These are phyloP conservation scores for Wallemia mellicola DNA, from an alignment of 1,284 basidiomycete genomes.

Conservation along the genomic window DNA sequence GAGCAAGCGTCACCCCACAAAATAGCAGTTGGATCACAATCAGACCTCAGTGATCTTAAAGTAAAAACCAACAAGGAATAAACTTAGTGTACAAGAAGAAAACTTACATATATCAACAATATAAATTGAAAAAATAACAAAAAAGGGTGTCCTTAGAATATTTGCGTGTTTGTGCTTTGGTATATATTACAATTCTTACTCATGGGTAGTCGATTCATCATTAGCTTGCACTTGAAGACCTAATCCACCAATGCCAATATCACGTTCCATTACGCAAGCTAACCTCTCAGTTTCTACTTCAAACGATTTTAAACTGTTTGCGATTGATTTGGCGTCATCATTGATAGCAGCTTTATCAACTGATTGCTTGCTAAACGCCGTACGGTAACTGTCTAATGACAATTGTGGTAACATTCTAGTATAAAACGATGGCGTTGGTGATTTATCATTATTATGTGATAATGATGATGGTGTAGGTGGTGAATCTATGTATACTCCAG, in stretches of 20 bases:
- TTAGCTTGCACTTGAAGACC: slow-evolving; percentile 4
- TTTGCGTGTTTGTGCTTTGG: no score
- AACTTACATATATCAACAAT: no score
- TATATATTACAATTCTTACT: no score
- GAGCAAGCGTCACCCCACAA: slow-evolving; percentile 16
- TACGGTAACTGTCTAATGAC: neutral
- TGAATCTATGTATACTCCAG: neutral
- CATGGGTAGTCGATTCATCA: neutral
- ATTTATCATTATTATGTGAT: neutral
- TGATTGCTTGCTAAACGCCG: neutral
- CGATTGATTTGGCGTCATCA: neutral
- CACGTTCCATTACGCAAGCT: neutral
- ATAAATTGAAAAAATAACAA: no score
- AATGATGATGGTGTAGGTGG: neutral
- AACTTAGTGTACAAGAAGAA: no score
- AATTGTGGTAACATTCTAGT: neutral
- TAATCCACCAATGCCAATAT: slow-evolving; percentile 5
- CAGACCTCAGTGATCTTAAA: slow-evolving; percentile 16
- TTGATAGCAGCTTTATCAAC: neutral
- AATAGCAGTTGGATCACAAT: slow-evolving; percentile 16
- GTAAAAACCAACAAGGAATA: slow-evolving; percentile 12
- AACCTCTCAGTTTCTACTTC: neutral
- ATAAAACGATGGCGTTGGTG: neutral
- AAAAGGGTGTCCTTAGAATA: no score
- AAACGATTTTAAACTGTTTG: neutral